phyloP scores from a whole-genome alignment of 768 basidiomycete species.

The Lentinula guzmanii region DNA sequence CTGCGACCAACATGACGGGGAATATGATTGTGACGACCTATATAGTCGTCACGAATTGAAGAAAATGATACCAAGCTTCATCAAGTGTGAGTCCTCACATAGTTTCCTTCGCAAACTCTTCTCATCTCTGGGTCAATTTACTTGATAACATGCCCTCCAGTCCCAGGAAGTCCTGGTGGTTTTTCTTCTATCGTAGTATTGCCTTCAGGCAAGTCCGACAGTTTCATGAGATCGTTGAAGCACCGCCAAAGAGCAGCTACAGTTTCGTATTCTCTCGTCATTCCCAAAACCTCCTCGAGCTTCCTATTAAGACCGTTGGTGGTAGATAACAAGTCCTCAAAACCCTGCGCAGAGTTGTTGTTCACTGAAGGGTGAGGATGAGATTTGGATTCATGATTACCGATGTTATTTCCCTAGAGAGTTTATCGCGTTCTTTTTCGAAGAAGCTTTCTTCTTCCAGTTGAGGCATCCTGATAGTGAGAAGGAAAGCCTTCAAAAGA shows the following conservation, averaged over 20 bases:
- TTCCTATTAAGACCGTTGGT: slow-evolving; percentile 87
- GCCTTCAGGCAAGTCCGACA: slow-evolving; percentile 28
- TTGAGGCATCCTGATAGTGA: slow-evolving; percentile 15
- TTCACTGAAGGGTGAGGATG: not conserved
- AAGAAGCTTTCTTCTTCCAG: slow-evolving; percentile 61
- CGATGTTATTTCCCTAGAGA: slow-evolving; percentile 67
- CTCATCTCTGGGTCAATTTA: not conserved
- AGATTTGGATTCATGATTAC: slow-evolving; percentile 28
- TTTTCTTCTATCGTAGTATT: slow-evolving; percentile 28
- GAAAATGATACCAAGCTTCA: no score
- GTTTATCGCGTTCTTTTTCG: slow-evolving; percentile 70
- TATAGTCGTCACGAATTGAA: no score
- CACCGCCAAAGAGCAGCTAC: slow-evolving; percentile 82
- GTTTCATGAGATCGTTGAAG: slow-evolving; percentile 74
- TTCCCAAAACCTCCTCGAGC: slow-evolving; percentile 86
- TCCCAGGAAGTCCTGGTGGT: slow-evolving; percentile 53
- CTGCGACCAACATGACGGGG: no score
- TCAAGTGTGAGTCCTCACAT: no score
- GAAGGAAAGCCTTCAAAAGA: no score
- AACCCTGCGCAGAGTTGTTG: slow-evolving; percentile 46
- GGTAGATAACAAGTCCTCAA: slow-evolving; percentile 81
- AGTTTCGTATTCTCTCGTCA: slow-evolving; percentile 87
- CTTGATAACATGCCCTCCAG: slow-evolving; percentile 59
- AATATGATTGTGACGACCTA: no score
- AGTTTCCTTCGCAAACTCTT: no score